Evolutionary conservation across 192 early-diverging fungal genomes (phyloP), one percentile per base, ranked within the genome.

Genomic region (Entomortierella beljakovae): DNA sequence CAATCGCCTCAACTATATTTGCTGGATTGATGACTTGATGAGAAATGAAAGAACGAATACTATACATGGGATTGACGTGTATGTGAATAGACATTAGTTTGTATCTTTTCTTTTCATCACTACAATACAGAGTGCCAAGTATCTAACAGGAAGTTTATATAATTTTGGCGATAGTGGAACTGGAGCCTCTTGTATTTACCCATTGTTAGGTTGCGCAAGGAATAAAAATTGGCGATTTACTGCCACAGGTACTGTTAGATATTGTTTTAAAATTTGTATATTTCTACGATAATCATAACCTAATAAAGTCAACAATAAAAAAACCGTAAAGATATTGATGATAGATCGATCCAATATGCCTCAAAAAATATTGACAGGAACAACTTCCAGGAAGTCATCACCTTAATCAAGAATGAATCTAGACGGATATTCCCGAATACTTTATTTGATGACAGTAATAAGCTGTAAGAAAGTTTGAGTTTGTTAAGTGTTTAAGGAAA

Each of bases 111-210:
- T 37, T 16, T 57, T 35, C 37, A 20, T 42, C 6, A 22, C n/a
- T 34, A 67, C 5, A 25, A 48, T 51, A 55, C 6, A 56, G 7
- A 28, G 20, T 15, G 51, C 38, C 35, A 5, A 38, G 28, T 40
- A 13, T 62, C 50, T 51, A n/a, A 46, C 23, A 16, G 10, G 52
- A 49, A 40, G 34, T 51, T 5, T 40, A 2, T 55, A 26, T 29
- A 49, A 43, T 3, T 55, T 51, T 53, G n/a, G n/a, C n/a, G n/a
- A 34, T 68, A 94, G 91, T 59, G 96, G 96, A 15, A 92, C 93
- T 8, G 96, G 96, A 0, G 93, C 96, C 0, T 95, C 95, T 6
- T 96, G 95, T 57, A 95, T 98, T 7, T 98, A 98, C 71, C 95
- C 96, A 3, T 80, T 98, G 16, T 72, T 98, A 15, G 94, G 90